These are phyloP conservation scores for Phytopythium montanum DNA, from an alignment of 352 stramenopile species.

Conservation along the genomic window DNA sequence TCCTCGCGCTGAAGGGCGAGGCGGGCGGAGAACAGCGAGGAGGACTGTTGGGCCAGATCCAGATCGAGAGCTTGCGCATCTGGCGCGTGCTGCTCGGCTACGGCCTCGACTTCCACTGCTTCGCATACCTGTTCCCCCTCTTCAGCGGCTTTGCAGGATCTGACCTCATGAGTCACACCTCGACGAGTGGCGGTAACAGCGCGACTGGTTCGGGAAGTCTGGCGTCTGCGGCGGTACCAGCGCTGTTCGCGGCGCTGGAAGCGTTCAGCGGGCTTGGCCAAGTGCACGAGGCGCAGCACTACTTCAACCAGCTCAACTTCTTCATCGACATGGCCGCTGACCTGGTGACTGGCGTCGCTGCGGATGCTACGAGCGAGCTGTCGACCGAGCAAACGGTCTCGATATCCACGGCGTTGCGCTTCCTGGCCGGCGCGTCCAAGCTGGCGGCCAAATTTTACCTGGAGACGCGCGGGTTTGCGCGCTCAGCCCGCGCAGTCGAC, in stretches of 20 bases:
- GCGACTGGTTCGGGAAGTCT: neutral
- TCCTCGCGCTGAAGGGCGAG: constrained; percentile 40
- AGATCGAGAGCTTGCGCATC: constrained; percentile 54
- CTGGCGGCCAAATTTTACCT: constrained; percentile 61
- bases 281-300: constrained; percentile 56
- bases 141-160: constrained; percentile 33
- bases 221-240: constrained; percentile 13
- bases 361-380: neutral
- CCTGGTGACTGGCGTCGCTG: constrained; percentile 1
- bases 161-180: constrained; percentile 11
- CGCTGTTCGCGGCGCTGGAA: constrained; percentile 48
- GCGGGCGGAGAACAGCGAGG: neutral
- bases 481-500: constrained; percentile 33
- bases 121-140: constrained; percentile 59
- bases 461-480: constrained; percentile 20
- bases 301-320: constrained; percentile 53
- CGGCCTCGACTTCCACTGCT: constrained; percentile 63
- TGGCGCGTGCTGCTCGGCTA: constrained; percentile 67
- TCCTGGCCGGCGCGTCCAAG: constrained; percentile 29
- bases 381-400: constrained; percentile 13
- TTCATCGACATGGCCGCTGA: constrained; percentile 38
- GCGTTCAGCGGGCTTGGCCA: constrained; percentile 37
- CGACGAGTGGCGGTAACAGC: neutral
- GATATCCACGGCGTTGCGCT: constrained; percentile 37
- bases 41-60: constrained; percentile 28